Evolutionary conservation across 2,329 filamentous ascomycete genomes (phyloP).

Genomic region (Fusarium virguliforme): DNA sequence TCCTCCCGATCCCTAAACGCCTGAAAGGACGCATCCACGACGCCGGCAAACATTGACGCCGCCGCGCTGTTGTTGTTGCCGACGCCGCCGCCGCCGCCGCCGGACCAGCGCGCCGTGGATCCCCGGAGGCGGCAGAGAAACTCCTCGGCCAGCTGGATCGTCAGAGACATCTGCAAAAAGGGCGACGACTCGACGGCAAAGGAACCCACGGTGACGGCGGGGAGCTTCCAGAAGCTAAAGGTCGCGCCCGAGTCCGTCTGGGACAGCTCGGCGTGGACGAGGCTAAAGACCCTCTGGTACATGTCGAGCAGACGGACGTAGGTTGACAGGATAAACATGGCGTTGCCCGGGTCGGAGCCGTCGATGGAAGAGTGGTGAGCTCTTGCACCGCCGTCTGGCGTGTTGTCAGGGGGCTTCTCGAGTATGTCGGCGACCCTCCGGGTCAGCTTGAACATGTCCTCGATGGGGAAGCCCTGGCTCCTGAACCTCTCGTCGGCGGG

Average conservation of each 20-base stretch:
- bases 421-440: slow-evolving; percentile 57
- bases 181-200: slow-evolving; percentile 60
- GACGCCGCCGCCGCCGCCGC: slow-evolving; percentile 5
- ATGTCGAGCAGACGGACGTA: slow-evolving; percentile 61
- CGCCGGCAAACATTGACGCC: slow-evolving; percentile 56
- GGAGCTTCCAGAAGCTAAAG: slow-evolving; percentile 60
- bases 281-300: slow-evolving; percentile 59
- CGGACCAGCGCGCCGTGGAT: slow-evolving; percentile 53
- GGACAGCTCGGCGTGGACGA: slow-evolving; percentile 56
- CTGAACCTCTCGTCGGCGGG: slow-evolving; percentile 48
- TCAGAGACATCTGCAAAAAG: slow-evolving; percentile 61
- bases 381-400: slow-evolving; percentile 19
- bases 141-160: slow-evolving; percentile 61
- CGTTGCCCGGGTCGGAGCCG: slow-evolving; percentile 56
- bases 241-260: slow-evolving; percentile 48
- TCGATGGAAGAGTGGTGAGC: slow-evolving; percentile 44
- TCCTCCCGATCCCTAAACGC: slow-evolving; percentile 56
- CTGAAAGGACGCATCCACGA: slow-evolving; percentile 53
- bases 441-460: slow-evolving; percentile 61
- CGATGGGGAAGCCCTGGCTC: slow-evolving; percentile 57
- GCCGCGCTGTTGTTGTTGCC: slow-evolving; percentile 26
- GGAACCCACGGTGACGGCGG: slow-evolving; percentile 60
- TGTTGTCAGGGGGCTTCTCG: slow-evolving; percentile 46
- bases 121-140: slow-evolving; percentile 57
- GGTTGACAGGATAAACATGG: slow-evolving; percentile 58